Evolutionary conservation across 345 rosid genomes (phyloP), one percentile per base, ranked within the genome.

Genomic region (Rhodamnia rubescens): DNA sequence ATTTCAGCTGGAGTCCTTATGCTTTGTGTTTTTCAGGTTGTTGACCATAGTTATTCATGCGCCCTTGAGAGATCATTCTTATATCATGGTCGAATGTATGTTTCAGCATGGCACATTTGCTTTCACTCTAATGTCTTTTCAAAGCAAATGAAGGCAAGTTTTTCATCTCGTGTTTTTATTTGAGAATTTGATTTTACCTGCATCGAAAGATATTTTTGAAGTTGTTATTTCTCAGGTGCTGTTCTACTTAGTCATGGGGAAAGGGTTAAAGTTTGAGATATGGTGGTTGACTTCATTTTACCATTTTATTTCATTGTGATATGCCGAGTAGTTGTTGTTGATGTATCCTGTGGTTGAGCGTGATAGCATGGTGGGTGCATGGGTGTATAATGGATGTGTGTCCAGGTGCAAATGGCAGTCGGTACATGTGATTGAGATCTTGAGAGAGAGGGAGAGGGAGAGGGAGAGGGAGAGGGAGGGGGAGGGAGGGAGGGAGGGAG

Each of bases 1-100:
- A 32, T 84, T 87, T 53, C 44, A 36, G 83, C 85, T 83, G 81
- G 82, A 61, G 78, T 86, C 85, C 87, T 58, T 83, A 61, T 54
- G 64, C 53, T 53, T 12, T 49, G 22, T 87, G 52, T 88, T 47
- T 88, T 85, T 90, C 92, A 97, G 99, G 93, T 95, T 85, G 98
- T 89, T 85, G 98, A 93, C 87, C 98, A 91, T 90, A 94, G 96
- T 89, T 97, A 93, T 90, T 97, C 99, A 51, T 96, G 99, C 89
- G 99, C 99, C 81, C 92, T 97, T 82, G 99, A 97, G 92, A 92
- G 99, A 89, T 97, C 99, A 84, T 97, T 97, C 91, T 89, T 97
- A 90, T 97, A 97, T 86, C 99, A 97, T 85, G 99, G 99, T 83
- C 98, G 99, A 75, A 97, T 96, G 93, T 97, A 96, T 91, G 99